phyloP scores from a whole-genome alignment of 768 basidiomycete genomes.

The Termitomyces sp. region DNA sequence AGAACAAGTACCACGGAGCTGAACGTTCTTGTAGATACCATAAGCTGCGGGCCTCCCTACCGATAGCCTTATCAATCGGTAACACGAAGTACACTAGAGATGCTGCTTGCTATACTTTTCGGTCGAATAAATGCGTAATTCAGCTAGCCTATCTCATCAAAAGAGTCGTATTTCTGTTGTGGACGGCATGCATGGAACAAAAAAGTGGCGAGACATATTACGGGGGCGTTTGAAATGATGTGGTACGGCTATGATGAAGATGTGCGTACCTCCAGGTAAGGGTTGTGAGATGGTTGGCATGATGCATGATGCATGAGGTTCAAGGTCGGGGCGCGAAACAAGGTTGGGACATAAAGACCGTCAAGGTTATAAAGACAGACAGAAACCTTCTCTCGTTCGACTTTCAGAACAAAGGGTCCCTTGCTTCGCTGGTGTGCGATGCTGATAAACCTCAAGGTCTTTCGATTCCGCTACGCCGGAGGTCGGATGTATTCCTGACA shows the following conservation, averaged over 20 bases:
- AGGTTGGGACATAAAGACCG: background rate
- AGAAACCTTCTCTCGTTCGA: background rate
- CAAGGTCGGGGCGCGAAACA: background rate
- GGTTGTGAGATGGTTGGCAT: background rate
- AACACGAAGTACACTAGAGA: background rate
- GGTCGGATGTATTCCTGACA: background rate
- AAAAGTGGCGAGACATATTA: background rate
- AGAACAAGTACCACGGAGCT: no score
- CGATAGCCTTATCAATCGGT: no score
- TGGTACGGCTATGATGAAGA: background rate
- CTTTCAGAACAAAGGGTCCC: background rate
- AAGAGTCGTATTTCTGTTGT: background rate
- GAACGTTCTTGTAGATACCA: no score
- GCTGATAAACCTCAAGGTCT: no score
- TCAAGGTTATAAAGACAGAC: background rate
- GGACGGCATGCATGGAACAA: background rate
- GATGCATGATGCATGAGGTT: background rate
- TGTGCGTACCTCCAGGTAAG: background rate
- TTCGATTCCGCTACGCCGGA: background rate
- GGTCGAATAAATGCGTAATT: background rate
- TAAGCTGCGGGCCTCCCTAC: no score
- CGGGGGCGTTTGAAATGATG: background rate
- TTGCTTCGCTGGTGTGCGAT: background rate
- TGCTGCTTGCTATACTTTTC: background rate
- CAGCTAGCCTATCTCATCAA: background rate